These are phyloP conservation scores for Hypoxylon sp. DNA, from an alignment of 2,329 filamentous ascomycete species.

Conservation along the genomic window DNA sequence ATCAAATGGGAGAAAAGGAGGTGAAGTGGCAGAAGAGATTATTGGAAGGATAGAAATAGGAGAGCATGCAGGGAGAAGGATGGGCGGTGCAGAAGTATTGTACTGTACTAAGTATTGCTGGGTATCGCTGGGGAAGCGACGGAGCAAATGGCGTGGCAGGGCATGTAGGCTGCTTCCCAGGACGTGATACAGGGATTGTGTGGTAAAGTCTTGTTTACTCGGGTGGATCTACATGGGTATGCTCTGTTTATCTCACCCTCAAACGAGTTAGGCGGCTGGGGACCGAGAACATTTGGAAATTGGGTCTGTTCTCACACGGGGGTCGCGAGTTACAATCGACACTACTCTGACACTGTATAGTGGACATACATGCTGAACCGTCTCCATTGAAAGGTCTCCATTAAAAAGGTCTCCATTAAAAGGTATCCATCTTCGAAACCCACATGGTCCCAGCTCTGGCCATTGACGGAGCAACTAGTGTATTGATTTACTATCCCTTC, in stretches of 20 bases:
- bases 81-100: slow-evolving; percentile 44
- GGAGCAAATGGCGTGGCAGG: slow-evolving; percentile 48
- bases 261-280: slow-evolving; percentile 47
- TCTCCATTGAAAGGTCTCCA: too few relatives aligned
- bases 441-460: slow-evolving; percentile 23
- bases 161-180: slow-evolving; percentile 29
- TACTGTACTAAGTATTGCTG: slow-evolving; percentile 42
- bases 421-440: slow-evolving; percentile 24
- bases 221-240: slow-evolving; percentile 44
- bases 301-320: slow-evolving; percentile 32
- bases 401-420: slow-evolving; percentile 7
- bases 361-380: too few relatives aligned
- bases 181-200: slow-evolving; percentile 46
- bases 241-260: slow-evolving; percentile 50
- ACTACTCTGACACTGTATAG: slow-evolving; percentile 35
- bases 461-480: slow-evolving; percentile 23
- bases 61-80: slow-evolving; percentile 42
- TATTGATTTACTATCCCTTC: too few relatives aligned
- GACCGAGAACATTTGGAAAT: slow-evolving; percentile 30
- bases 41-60: slow-evolving; percentile 55
- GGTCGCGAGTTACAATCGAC: slow-evolving; percentile 33
- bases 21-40: slow-evolving; percentile 53
- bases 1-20: slow-evolving; percentile 53
- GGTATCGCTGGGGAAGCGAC: slow-evolving; percentile 22
- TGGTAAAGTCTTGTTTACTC: slow-evolving; percentile 52